Evolutionary conservation across 495 filamentous ascomycete species (phyloP).

Genomic region (Neurospora pannonica): DNA sequence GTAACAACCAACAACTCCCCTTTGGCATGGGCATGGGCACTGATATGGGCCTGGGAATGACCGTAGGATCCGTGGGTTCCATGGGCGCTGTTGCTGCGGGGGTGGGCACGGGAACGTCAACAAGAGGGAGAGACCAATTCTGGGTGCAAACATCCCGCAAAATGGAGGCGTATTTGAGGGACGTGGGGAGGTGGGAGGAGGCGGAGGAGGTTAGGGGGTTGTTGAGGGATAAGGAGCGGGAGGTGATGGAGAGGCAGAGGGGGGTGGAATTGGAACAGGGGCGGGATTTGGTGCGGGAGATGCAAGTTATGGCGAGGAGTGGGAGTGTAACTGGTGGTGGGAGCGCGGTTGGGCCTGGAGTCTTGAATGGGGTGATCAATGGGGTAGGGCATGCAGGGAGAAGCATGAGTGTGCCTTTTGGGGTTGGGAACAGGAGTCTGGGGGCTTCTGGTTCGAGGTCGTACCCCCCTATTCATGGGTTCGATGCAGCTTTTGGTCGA

Average conservation of each 20-base stretch:
- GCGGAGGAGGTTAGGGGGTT: slow-evolving; percentile 9
- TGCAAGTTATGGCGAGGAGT: background rate
- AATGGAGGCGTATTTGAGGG: slow-evolving; percentile 14
- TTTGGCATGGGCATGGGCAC: background rate
- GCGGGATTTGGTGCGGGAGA: background rate
- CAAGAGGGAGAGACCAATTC: slow-evolving; percentile 4
- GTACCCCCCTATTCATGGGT: background rate
- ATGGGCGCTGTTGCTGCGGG: background rate
- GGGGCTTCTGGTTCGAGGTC: too few species aligned
- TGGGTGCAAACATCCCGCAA: slow-evolving; percentile 19
- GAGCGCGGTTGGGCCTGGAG: too few species aligned
- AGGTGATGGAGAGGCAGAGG: background rate
- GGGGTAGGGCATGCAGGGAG: too few species aligned
- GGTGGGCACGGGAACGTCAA: background rate
- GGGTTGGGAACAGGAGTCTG: too few species aligned
- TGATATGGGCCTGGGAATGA: background rate
- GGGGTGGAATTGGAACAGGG: background rate
- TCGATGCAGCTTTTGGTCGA: background rate
- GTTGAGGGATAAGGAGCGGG: background rate
- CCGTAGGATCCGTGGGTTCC: background rate
- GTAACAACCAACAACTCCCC: background rate
- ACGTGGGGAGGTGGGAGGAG: slow-evolving; percentile 9
- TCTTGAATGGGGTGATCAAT: too few species aligned
- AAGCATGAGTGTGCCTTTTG: too few species aligned
- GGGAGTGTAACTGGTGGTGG: too few species aligned